Base-by-base conservation (phyloP, 371 early-diverging fungal genomes). In the Mucor racemosus region DNA sequence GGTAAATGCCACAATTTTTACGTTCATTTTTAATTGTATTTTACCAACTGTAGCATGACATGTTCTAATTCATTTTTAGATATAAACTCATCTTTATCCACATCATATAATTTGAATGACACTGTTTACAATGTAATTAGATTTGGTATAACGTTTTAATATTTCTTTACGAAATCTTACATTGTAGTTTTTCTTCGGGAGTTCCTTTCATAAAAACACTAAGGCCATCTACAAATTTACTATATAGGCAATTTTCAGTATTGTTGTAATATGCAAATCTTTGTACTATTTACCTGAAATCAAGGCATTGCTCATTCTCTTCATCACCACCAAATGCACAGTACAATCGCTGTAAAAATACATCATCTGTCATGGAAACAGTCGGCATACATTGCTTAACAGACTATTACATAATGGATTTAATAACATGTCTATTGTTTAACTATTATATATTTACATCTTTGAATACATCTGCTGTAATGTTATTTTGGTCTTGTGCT, bases 61-160 rank as follows among this genome's bases (percentile, higher is more conserved):
- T 85, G 82, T 64, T 89, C 88, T 46, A 94, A 74, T 55, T 93
- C 94, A 42, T 86, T 82, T 60, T 86, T 88, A 65, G 93, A 90
- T 39, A 94, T 85, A 58, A 84, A 88, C 14, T 92, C 93, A 72
- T 90, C 90, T 59, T 88, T 89, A 72, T 94, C 88, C 40, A 92
- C 80, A 83, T 94, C 94, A 73, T 93, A 94, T 35, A 94, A 68
- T 64, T 88, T 86, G 74, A 94, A 94, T 3, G 92, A 91, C 62
- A 94, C 94, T 94, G 61, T 39, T 31, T 39, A 36, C 2, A 39
- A 42, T 11, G 5, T 4, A 15, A 21, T 26, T 31, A 34, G 6
- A 9, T 14, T 31, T 54, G 15, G 13, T 11, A 14, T 54, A 54
- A 14, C 3, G 1, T 26, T 26, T 26, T 26, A 3, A 14, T 1